Evolutionary conservation across 2,329 filamentous ascomycete genomes (phyloP).

Genomic region (Hyphodiscus sp.): DNA sequence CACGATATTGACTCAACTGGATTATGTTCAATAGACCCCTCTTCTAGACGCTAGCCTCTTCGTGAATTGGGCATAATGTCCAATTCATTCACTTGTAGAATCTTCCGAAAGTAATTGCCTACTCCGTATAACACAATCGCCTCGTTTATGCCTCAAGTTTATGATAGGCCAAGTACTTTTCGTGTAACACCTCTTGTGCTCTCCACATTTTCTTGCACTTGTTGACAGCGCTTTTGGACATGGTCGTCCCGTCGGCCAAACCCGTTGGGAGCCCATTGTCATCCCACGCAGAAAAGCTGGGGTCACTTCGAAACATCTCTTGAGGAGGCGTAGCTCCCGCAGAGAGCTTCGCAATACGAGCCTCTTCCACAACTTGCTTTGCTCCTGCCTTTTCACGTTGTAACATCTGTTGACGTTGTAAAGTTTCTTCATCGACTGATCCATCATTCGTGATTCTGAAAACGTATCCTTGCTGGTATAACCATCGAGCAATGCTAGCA

Average conservation of each 20-base stretch:
- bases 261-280: conserved; percentile 8
- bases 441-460: conserved; percentile 13
- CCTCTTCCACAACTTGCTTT: conserved; percentile 2
- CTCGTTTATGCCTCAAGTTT: too few species aligned
- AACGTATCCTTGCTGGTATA: conserved; percentile 8
- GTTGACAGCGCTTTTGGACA: conserved; percentile 7
- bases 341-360: conserved; percentile 6
- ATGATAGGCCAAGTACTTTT: conserved; percentile 6
- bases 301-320: conserved; percentile 9
- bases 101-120: too few species aligned
- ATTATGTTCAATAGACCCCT: too few species aligned
- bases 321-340: conserved; percentile 6
- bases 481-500: conserved; percentile 11
- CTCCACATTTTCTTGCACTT: conserved; percentile 9
- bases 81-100: too few species aligned
- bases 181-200: conserved; percentile 5
- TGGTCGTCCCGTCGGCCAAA: conserved; percentile 6
- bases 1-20: too few species aligned
- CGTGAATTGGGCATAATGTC: too few species aligned
- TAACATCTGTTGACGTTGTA: conserved; percentile 5
- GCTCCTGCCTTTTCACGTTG: conserved; percentile 3
- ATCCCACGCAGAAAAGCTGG: conserved; percentile 8
- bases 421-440: conserved; percentile 5
- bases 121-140: too few species aligned
- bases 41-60: too few species aligned